Conservation (phyloP, 2,329 filamentous ascomycete genomes). For the Akanthomyces lecanii region DNA sequence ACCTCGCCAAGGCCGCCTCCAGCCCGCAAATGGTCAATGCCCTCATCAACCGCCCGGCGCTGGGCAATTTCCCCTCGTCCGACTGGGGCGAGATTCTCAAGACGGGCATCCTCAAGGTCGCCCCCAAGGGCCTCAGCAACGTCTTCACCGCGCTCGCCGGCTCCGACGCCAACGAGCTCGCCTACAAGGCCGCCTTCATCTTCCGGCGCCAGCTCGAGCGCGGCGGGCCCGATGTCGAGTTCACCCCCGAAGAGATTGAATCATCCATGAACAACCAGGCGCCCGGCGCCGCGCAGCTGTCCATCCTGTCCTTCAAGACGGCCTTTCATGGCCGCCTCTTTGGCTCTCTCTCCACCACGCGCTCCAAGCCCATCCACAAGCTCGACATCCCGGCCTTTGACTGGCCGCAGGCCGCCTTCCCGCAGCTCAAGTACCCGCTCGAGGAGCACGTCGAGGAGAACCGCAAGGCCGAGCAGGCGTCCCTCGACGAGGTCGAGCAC, state of each 20-base stretch:
- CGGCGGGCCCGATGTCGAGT: conserved; percentile 71
- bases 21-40: conserved; percentile 75
- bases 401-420: conserved; percentile 90
- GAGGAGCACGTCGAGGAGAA: conserved; percentile 77
- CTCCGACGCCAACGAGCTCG: conserved; percentile 89
- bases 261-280: conserved; percentile 75
- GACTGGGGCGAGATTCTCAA: conserved; percentile 79
- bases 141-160: conserved; percentile 88
- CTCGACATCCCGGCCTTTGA: conserved; percentile 91
- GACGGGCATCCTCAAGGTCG: conserved; percentile 74
- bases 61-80: conserved; percentile 84
- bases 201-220: conserved; percentile 78
- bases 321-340: conserved; percentile 90
- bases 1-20: conserved; percentile 63
- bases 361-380: conserved; percentile 92
- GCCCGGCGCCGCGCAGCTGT: conserved; percentile 71
- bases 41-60: conserved; percentile 82
- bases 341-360: conserved; percentile 79
- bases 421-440: conserved; percentile 79
- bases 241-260: conserved; percentile 70
- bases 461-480: conserved; percentile 72
- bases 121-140: conserved; percentile 78
- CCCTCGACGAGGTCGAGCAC: conserved; percentile 77
- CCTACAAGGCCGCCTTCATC: conserved; percentile 96
- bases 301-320: conserved; percentile 83